Percentiles rank a stretch among this genome's conserved stretches.
These are phyloP conservation scores for Phytophthora parvispora DNA, from an alignment of 352 stramenopile species.

Conservation along the genomic window DNA sequence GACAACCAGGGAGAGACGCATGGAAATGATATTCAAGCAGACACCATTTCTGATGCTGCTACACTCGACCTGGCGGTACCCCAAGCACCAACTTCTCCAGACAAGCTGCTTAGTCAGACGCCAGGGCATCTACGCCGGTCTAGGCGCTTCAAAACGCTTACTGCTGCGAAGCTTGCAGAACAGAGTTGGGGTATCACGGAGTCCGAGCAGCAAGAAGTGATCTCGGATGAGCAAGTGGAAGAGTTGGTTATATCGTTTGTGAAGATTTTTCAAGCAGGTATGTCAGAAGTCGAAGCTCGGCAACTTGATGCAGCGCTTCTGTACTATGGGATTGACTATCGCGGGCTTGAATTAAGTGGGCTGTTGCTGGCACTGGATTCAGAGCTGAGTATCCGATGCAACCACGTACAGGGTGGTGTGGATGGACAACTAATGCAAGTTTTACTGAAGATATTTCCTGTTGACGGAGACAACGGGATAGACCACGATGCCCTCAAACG, in stretches of 20 bases:
- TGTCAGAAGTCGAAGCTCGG: conserved; percentile 2
- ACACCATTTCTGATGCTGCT: not conserved
- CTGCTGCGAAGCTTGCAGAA: conserved; percentile 8
- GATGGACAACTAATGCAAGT: conserved; percentile 25
- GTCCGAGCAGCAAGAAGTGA: conserved; percentile 7
- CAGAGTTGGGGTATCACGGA: conserved; percentile 11
- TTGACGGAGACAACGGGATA: not conserved
- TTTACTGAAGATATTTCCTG: conserved; percentile 22
- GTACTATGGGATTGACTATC: conserved; percentile 22
- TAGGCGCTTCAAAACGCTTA: conserved; percentile 21
- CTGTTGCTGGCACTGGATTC: conserved; percentile 22
- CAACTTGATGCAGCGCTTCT: conserved; percentile 9
- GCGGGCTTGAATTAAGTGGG: conserved; percentile 8
- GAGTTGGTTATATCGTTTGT: conserved; percentile 16
- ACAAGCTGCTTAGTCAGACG: not conserved
- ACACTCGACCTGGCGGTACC: not conserved
- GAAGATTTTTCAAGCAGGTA: conserved; percentile 8
- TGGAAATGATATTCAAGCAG: not conserved
- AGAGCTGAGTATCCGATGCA: conserved; percentile 19
- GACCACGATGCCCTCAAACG: conserved; percentile 4
- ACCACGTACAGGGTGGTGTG: conserved; percentile 12
- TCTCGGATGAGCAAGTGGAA: conserved; percentile 12
- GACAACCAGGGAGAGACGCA: not conserved
- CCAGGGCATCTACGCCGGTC: conserved; percentile 16
- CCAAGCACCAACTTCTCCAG: not conserved